Conservation (phyloP, 192 early-diverging fungal species). For the Backusella morwellensis region DNA sequence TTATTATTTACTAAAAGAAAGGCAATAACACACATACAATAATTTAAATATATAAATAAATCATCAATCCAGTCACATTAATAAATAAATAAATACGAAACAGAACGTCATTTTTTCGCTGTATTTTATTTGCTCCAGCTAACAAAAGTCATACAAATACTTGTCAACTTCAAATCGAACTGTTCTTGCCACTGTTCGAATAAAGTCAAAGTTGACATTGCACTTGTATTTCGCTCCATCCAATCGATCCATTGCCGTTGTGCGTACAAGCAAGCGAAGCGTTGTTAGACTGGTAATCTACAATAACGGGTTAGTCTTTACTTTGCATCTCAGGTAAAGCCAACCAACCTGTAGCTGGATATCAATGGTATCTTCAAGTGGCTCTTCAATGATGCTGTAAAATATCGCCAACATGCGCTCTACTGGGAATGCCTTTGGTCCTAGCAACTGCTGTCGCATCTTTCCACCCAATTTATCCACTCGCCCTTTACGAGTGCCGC, state of each 20-base stretch:
- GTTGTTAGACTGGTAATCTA: conserved; percentile 86
- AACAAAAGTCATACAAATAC: conserved; percentile 68
- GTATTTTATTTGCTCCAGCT: background rate
- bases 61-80: background rate
- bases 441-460: conserved; percentile 82
- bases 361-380: conserved; percentile 72
- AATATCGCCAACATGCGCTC: conserved; percentile 98
- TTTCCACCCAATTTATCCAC: conserved; percentile 45
- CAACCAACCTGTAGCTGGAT: conserved; percentile 58
- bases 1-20: background rate
- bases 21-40: background rate
- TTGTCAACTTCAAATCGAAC: conserved; percentile 86
- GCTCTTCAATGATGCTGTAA: conserved; percentile 79
- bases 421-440: conserved; percentile 91
- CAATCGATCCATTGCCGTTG: conserved; percentile 68
- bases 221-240: conserved; percentile 88
- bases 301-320: background rate
- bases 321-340: background rate
- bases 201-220: conserved; percentile 81
- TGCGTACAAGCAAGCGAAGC: conserved; percentile 71
- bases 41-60: background rate
- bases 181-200: conserved; percentile 66
- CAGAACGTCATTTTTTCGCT: background rate
- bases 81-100: background rate
- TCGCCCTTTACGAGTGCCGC: conserved; percentile 41